These are phyloP conservation scores for Solanum hybrid DNA, from an alignment of 305 asterid species.

Conservation along the genomic window DNA sequence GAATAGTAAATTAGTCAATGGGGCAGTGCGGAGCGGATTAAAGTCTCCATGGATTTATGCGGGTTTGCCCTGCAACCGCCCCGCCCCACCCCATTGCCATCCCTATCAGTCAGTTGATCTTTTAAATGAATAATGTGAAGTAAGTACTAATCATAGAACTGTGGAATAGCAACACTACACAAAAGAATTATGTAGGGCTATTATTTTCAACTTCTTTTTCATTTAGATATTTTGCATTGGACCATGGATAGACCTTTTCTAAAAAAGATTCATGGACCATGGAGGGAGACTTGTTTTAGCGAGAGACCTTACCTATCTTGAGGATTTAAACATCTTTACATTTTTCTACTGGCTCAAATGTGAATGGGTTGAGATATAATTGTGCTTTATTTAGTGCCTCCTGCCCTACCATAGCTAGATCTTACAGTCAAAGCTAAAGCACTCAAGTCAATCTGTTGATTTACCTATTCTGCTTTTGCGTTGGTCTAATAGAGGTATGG, in stretches of 20 bases:
- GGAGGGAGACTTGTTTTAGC: background rate
- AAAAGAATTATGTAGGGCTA: background rate
- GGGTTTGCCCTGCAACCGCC: no score
- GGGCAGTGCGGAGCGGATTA: no score
- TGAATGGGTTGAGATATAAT: background rate
- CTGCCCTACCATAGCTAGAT: background rate
- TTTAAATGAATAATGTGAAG: background rate
- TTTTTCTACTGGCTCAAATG: background rate
- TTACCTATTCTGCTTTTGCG: background rate
- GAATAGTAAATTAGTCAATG: no score
- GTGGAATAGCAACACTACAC: background rate
- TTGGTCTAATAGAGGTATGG: constrained; percentile 28
- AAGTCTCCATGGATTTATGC: no score
- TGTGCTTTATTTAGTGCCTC: background rate
- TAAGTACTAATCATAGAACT: background rate
- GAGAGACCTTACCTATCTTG: background rate
- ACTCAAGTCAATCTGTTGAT: background rate
- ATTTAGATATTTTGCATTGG: background rate
- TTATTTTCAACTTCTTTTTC: background rate
- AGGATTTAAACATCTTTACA: background rate
- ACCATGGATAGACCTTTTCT: background rate
- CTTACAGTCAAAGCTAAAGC: background rate
- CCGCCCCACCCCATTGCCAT: background rate
- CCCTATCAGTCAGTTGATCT: background rate
- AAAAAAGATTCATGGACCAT: background rate